Percentiles rank a stretch among this genome's conserved stretches.
These are phyloP conservation scores for Penicillium subrubescens DNA, from an alignment of 495 filamentous ascomycete species.

Conservation along the genomic window DNA sequence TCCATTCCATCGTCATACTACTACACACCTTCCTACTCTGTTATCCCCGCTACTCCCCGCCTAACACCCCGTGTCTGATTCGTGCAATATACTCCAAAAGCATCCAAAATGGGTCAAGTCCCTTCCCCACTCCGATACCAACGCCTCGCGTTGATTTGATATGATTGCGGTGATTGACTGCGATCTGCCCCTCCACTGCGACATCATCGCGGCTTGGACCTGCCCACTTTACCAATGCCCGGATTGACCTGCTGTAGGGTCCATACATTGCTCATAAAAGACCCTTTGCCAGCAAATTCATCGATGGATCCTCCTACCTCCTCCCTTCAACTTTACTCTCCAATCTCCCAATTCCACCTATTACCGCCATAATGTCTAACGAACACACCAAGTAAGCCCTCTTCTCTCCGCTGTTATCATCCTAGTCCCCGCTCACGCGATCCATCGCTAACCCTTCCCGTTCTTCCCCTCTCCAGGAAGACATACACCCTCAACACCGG, in stretches of 20 bases:
- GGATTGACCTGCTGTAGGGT: no score
- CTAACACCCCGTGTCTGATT: not conserved
- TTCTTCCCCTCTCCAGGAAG: conserved; percentile 41
- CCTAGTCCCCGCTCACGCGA: not conserved
- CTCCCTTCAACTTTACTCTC: not conserved
- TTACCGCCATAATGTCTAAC: conserved; percentile 40
- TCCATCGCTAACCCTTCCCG: conserved; percentile 2
- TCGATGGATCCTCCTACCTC: not conserved
- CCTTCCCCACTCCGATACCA: not conserved
- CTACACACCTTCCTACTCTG: not conserved
- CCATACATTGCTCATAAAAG: not conserved
- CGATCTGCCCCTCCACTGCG: conserved; percentile 4
- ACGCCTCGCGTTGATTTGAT: not conserved
- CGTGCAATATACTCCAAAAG: not conserved
- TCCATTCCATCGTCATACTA: not conserved
- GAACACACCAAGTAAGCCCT: conserved; percentile 45
- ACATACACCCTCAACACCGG: conserved; percentile 80
- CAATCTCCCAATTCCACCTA: not conserved
- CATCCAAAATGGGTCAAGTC: not conserved
- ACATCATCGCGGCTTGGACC: conserved; percentile 41
- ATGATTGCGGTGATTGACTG: not conserved
- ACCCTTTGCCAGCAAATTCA: not conserved
- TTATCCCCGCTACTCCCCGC: not conserved
- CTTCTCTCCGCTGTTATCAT: not conserved
- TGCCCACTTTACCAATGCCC: conserved; percentile 29